These are phyloP conservation scores for Auriscalpium vulgare DNA, from an alignment of 768 basidiomycete species.

Conservation along the genomic window DNA sequence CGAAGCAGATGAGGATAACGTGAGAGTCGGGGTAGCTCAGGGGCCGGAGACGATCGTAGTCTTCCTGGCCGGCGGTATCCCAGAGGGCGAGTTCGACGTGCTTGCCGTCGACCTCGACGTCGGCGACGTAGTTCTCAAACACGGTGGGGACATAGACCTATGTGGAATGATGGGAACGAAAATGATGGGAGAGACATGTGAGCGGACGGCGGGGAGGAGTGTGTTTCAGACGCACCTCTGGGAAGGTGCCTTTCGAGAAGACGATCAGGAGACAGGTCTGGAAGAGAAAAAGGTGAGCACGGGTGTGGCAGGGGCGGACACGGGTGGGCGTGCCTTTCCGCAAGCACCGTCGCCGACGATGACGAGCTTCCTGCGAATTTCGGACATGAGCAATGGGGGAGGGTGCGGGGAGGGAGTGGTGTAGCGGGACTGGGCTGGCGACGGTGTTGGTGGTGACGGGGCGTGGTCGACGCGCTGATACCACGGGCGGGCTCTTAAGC, in stretches of 20 bases:
- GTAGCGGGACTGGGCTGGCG: not conserved
- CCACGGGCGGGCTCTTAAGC: slow-evolving; percentile 14
- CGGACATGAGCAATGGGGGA: slow-evolving; percentile 60
- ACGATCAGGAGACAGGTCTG: slow-evolving; percentile 64
- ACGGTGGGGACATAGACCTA: slow-evolving; percentile 99
- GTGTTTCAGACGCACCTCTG: slow-evolving; percentile 52
- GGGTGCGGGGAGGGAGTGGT: slow-evolving; percentile 2
- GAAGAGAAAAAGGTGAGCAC: not conserved
- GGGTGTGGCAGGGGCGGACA: not conserved
- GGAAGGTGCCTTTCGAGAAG: slow-evolving; percentile 94
- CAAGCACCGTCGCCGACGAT: slow-evolving; percentile 99
- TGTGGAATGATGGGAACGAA: not conserved
- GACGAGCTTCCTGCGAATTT: slow-evolving; percentile 97
- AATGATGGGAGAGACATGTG: not conserved
- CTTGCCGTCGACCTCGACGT: slow-evolving; percentile 97
- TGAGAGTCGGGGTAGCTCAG: slow-evolving; percentile 99
- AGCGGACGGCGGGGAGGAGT: not conserved
- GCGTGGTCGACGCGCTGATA: not conserved
- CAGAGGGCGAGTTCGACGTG: slow-evolving; percentile 97
- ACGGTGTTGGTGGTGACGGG: slow-evolving; percentile 8
- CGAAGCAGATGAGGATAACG: slow-evolving; percentile 98
- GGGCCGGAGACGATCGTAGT: slow-evolving; percentile 97
- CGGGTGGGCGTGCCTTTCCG: slow-evolving; percentile 60
- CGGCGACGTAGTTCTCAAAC: slow-evolving; percentile 99
- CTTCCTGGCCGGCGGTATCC: slow-evolving; percentile 99